Base-by-base conservation (phyloP, 2,329 filamentous ascomycete species). In the Pseudogymnoascus sp. region DNA sequence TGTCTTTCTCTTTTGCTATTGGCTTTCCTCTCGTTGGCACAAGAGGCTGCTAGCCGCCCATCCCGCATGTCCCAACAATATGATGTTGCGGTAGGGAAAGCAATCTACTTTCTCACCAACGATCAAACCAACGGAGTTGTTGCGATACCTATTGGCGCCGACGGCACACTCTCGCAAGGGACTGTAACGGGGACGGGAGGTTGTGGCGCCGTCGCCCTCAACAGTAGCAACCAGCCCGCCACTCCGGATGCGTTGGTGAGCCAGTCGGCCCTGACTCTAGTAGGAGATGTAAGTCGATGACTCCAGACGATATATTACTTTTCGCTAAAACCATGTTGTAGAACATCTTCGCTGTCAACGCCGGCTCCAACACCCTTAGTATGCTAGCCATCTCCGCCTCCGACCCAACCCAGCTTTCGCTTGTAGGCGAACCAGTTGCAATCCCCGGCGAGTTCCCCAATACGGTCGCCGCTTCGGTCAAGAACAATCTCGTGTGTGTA, bases 291-390 rank as follows among this genome's bases (percentile, higher is more conserved):
- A 71, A 68, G 75, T 66, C 7, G 15, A 34, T n/a, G 33, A 34
- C 41, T 30, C 12, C n/a, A 57, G 28, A 13, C 10, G 38, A 15
- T 19, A 60, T 41, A 12, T 35, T 59, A n/a, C 21, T n/a, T 21
- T n/a, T 19, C 52, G 13, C 58, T 57, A 59, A 34, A 60, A 13
- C 62, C 41, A 26, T 19, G 35, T 37, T 23, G 57, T 58, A 82
- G 80, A 68, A 71, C 60, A 61, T 84, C 1, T 82, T 84, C 62
- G 78, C 78, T 1, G 79, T 82, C 52, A 82, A 81, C 58, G 69
- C 79, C 1, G 79, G 79, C 5, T 80, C 77, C 18, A 81, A 82
- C 65, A 77, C 76, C 0, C 62, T 82, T 2, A 74, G 74, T 59
- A 77, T 82, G 74, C 74, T 83, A 39, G 48, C 65, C 4, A 79